Conservation (phyloP, 1,139 yeast genomes). For the Magnusiomyces suaveolens region DNA sequence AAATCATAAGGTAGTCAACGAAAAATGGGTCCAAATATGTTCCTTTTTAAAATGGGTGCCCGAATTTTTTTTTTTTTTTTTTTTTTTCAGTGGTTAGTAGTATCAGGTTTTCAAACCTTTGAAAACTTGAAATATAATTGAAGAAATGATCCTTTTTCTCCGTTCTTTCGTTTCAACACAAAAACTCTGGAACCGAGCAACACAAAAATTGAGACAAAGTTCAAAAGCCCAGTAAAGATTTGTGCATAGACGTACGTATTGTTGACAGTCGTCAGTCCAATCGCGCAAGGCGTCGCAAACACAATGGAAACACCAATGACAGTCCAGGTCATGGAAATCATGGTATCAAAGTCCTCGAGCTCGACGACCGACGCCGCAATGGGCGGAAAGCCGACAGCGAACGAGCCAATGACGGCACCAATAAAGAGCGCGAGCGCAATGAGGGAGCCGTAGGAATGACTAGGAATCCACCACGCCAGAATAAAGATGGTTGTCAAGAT, state of each 20-base stretch:
- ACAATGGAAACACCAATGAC: conserved; percentile 39
- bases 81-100: no score
- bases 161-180: background rate
- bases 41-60: no score
- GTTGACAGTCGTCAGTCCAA: conserved; percentile 16
- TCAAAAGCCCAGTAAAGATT: conserved; percentile 43
- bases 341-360: conserved; percentile 44
- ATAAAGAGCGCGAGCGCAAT: conserved; percentile 39
- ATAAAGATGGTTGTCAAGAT: conserved; percentile 26
- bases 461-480: conserved; percentile 57
- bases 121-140: background rate
- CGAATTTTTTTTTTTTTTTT: no score
- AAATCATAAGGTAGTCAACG: no score
- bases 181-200: conserved; percentile 2
- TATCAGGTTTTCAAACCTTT: background rate
- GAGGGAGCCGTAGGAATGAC: conserved; percentile 45
- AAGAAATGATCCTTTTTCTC: background rate
- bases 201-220: conserved; percentile 1
- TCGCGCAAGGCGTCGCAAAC: conserved; percentile 32
- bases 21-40: no score
- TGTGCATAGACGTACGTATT: conserved; percentile 52
- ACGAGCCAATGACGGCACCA: conserved; percentile 46
- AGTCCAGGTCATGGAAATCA: conserved; percentile 51
- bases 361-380: conserved; percentile 41
- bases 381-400: conserved; percentile 33